Evolutionary conservation across 2,329 filamentous ascomycete genomes (phyloP).

Genomic region (Leptographium lundbergii): DNA sequence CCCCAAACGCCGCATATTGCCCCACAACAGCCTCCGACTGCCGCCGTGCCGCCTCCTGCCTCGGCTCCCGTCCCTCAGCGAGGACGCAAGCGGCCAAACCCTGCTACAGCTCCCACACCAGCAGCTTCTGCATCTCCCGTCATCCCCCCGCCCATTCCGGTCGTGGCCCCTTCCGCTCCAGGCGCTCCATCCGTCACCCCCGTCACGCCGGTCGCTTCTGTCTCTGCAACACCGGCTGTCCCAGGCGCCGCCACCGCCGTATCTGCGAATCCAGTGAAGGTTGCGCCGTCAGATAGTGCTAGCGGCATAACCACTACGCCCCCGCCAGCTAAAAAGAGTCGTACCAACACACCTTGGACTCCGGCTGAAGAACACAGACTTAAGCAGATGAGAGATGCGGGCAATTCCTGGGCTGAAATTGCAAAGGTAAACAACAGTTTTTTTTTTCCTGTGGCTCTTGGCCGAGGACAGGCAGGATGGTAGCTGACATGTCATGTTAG

Average conservation of each 20-base stretch:
- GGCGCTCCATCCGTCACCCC: conserved; percentile 20
- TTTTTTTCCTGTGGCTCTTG: not conserved
- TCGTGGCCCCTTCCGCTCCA: conserved; percentile 13
- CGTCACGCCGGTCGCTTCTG: conserved; percentile 22
- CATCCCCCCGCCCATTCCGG: conserved; percentile 14
- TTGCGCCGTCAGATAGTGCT: conserved; percentile 7
- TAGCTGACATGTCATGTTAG: conserved; percentile 26
- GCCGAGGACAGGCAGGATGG: not conserved
- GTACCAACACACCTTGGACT: conserved; percentile 98
- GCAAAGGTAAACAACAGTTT: conserved; percentile 57
- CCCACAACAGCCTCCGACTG: conserved; percentile 10
- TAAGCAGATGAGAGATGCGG: conserved; percentile 87
- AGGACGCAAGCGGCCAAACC: conserved; percentile 28
- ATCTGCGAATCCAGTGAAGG: conserved; percentile 7
- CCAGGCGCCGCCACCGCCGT: conserved; percentile 10
- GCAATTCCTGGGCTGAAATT: conserved; percentile 95
- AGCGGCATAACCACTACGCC: conserved; percentile 23
- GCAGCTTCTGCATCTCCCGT: conserved; percentile 12
- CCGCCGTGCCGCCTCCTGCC: conserved; percentile 12
- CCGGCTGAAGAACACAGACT: conserved; percentile 83
- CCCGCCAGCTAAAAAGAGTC: conserved; percentile 72
- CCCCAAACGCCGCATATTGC: conserved; percentile 9
- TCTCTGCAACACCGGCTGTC: conserved; percentile 9
- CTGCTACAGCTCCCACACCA: conserved; percentile 13
- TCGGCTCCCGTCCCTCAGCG: conserved; percentile 18